phyloP scores from a whole-genome alignment of 148 eudicot genomes.

The Camellia japonica region DNA sequence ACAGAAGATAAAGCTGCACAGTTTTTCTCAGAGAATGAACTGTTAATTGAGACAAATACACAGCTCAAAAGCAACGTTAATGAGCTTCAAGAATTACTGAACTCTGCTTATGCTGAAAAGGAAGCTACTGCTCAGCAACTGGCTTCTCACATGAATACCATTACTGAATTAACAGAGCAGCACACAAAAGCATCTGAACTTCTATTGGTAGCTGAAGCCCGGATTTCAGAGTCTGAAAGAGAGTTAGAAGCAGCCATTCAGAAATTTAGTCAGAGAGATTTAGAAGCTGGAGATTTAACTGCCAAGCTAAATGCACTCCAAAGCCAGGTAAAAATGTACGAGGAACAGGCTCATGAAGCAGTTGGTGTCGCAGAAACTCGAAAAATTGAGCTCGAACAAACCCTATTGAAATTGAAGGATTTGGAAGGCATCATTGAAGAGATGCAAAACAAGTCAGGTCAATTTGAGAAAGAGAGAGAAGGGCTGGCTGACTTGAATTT shows the following conservation, averaged over 20 bases:
- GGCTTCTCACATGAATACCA: conserved; percentile 65
- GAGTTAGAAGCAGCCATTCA: conserved; percentile 47
- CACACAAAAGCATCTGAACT: conserved; percentile 58
- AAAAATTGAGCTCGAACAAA: conserved; percentile 52
- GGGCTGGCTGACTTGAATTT: conserved; percentile 49
- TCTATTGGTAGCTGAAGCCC: conserved; percentile 51
- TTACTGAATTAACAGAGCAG: conserved; percentile 61
- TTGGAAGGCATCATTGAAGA: conserved; percentile 50
- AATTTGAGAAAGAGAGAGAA: conserved; percentile 44
- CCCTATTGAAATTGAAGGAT: conserved; percentile 37
- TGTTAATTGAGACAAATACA: conserved; percentile 54
- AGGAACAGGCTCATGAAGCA: conserved; percentile 42
- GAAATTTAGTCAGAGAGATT: conserved; percentile 49
- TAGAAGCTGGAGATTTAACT: conserved; percentile 42
- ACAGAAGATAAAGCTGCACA: conserved; percentile 23
- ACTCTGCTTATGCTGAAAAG: conserved; percentile 45
- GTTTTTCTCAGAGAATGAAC: neutral
- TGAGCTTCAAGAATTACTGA: conserved; percentile 56
- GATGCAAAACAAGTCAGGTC: conserved; percentile 37
- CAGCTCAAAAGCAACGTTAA: conserved; percentile 58
- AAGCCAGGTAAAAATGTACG: conserved; percentile 7
- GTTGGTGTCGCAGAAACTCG: conserved; percentile 43
- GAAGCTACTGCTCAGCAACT: conserved; percentile 54
- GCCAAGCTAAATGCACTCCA: conserved; percentile 45
- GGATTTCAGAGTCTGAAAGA: conserved; percentile 42